Base-by-base conservation (phyloP, 1,139 yeast species). In the Geotrichum europaeum region DNA sequence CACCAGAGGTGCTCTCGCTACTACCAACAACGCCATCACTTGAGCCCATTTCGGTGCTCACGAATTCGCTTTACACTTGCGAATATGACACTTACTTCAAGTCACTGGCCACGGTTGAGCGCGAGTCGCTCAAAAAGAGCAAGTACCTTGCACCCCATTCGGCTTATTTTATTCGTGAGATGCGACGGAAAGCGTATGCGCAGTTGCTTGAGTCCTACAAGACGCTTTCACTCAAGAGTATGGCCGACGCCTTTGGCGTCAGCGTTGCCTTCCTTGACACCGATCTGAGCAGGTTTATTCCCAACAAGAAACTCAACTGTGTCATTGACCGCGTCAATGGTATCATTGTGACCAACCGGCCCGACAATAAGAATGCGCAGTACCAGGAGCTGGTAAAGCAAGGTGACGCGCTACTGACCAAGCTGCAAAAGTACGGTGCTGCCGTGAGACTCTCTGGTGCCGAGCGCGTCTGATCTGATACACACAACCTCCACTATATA, bases 281-380 rank as follows among this genome's bases (percentile, higher is more conserved):
- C 61, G 99, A 95, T 73, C 79, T 95, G 68, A 54, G 57, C 45
- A 88, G 86, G 71, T 91, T 92, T 72, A 91, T 95, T 68, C 97
- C 98, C 50, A 92, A 86, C 74, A 91, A 92, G 72, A 90, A 90
- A 74, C 81, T 95, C 72, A 92, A 91, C 76, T 95, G 99, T 77
- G 92, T 95, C 60, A 91, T 95, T 72, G 99, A 95, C 73, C 84
- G 91, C 70, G 99, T 94, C 60, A 89, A 91, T 73, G 98, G 98
- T 22, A 90, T 94, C 64, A 89, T 95, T 66, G 96, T 90, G 73
- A 95, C 99, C 34, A 94, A 91, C 75, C 83, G 98, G 68, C 97
- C 97, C 2, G 99, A 94, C 74, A 91, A 88, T 75, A 94, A 95
- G 77, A 94, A 95, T 72, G 89, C 89, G 62, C 98, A 94, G 75